These are phyloP conservation scores for Phytophthora vignae DNA, from an alignment of 352 stramenopile genomes.

Conservation along the genomic window DNA sequence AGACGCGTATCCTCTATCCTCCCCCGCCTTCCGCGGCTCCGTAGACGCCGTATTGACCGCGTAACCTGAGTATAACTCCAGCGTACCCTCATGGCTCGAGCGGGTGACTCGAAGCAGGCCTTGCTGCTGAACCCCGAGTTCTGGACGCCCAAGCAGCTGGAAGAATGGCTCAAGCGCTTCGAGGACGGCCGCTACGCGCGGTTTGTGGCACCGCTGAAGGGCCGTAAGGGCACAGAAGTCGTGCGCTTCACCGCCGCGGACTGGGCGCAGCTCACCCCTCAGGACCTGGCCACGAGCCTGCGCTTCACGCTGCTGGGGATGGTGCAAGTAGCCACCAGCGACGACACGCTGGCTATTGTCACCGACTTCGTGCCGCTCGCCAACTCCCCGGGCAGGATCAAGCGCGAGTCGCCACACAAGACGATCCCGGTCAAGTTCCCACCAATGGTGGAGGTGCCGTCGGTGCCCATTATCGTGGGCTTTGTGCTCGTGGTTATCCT, in stretches of 20 bases:
- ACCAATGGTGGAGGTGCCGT: slow-evolving; percentile 83
- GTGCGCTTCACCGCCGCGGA: slow-evolving; percentile 69
- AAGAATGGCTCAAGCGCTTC: slow-evolving; percentile 78
- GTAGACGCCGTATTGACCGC: not conserved
- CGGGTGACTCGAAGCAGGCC: slow-evolving; percentile 72
- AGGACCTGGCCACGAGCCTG: slow-evolving; percentile 76
- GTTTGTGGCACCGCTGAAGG: slow-evolving; percentile 59
- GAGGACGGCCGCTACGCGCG: slow-evolving; percentile 75
- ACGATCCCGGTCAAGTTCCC: slow-evolving; percentile 77
- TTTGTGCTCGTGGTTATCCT: slow-evolving; percentile 61
- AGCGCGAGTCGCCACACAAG: slow-evolving; percentile 20
- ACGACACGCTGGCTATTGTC: slow-evolving; percentile 73
- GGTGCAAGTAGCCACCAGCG: slow-evolving; percentile 77
- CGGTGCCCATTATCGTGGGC: slow-evolving; percentile 59
- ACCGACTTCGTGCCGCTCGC: slow-evolving; percentile 78
- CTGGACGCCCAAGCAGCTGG: slow-evolving; percentile 83
- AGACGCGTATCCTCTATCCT: slow-evolving; percentile 14
- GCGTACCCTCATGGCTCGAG: slow-evolving; percentile 65
- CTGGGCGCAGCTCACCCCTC: slow-evolving; percentile 66
- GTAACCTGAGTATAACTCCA: not conserved
- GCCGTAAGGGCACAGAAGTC: slow-evolving; percentile 71
- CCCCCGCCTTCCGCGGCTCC: not conserved
- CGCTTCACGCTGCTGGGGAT: slow-evolving; percentile 89
- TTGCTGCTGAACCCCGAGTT: slow-evolving; percentile 80
- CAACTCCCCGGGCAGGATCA: slow-evolving; percentile 23